Conservation (phyloP, 2,329 filamentous ascomycete genomes). For the Calonectria multiphialidica region DNA sequence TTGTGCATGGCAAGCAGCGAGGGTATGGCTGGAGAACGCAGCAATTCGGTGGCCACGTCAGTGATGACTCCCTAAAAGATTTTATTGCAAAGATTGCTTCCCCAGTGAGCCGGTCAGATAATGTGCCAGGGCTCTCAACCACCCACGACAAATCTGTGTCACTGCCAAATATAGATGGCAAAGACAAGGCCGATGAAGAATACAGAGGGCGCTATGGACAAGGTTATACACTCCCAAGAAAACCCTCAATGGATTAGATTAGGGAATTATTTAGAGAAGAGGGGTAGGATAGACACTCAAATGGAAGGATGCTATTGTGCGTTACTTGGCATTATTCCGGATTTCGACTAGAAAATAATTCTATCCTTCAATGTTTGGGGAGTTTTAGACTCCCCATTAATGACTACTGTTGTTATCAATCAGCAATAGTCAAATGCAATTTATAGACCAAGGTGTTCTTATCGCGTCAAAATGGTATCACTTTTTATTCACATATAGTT, state of each 20-base stretch:
- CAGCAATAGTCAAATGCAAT: too few relatives aligned
- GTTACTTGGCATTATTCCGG: too few relatives aligned
- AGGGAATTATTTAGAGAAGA: neutral
- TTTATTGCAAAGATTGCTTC: neutral
- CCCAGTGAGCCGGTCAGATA: neutral
- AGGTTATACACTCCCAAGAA: neutral
- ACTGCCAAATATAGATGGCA: neutral
- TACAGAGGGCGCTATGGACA: neutral
- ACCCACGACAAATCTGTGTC: neutral
- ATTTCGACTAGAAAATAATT: too few relatives aligned
- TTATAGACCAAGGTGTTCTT: too few relatives aligned
- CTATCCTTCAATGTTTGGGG: too few relatives aligned
- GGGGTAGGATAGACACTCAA: neutral
- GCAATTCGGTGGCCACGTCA: neutral
- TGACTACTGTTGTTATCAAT: too few relatives aligned
- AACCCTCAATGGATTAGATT: neutral
- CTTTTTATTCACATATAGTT: too few relatives aligned
- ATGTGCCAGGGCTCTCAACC: neutral
- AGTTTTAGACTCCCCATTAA: too few relatives aligned
- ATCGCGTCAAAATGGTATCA: too few relatives aligned
- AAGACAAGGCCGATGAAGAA: neutral
- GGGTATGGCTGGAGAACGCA: neutral
- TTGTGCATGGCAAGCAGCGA: neutral
- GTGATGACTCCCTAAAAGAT: neutral
- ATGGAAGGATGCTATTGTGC: too few relatives aligned